These are phyloP conservation scores for Pseudogymnoascus sp. DNA, from an alignment of 2,329 filamentous ascomycete genomes.

Conservation along the genomic window DNA sequence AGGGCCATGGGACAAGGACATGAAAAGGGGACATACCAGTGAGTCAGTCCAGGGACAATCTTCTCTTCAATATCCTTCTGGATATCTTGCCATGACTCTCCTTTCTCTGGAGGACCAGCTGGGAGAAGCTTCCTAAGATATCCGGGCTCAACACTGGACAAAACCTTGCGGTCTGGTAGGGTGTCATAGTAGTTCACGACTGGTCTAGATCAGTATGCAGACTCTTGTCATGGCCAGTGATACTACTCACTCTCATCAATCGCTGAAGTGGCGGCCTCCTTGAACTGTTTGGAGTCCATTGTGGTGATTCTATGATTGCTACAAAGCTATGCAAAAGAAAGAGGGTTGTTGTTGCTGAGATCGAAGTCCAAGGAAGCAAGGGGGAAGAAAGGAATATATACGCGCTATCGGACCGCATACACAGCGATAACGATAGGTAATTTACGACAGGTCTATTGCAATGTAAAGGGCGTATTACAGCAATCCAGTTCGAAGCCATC, in stretches of 20 bases:
- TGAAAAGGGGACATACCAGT: conserved; percentile 49
- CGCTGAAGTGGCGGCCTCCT: conserved; percentile 64
- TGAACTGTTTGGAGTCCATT: conserved; percentile 77
- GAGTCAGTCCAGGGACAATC: conserved; percentile 86
- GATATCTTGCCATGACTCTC: conserved; percentile 69
- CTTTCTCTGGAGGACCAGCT: conserved; percentile 50
- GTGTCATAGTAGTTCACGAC: conserved; percentile 79
- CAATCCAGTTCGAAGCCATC: neutral
- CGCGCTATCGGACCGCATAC: neutral
- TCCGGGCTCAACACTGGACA: conserved; percentile 72
- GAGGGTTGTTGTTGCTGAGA: neutral
- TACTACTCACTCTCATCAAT: conserved; percentile 70
- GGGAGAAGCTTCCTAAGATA: conserved; percentile 79
- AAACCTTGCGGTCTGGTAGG: conserved; percentile 59
- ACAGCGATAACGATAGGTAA: neutral
- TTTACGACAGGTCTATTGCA: neutral
- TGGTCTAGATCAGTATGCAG: conserved; percentile 30
- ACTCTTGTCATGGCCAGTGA: neutral
- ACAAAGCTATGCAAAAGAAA: neutral
- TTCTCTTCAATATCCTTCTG: conserved; percentile 74
- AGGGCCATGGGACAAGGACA: neutral
- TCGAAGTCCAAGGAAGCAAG: neutral
- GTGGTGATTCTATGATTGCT: conserved; percentile 1
- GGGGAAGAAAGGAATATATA: neutral
- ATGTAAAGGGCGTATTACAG: neutral